Evolutionary conservation across 208 protist species (phyloP).

Genomic region (Acanthamoeba royreba): DNA sequence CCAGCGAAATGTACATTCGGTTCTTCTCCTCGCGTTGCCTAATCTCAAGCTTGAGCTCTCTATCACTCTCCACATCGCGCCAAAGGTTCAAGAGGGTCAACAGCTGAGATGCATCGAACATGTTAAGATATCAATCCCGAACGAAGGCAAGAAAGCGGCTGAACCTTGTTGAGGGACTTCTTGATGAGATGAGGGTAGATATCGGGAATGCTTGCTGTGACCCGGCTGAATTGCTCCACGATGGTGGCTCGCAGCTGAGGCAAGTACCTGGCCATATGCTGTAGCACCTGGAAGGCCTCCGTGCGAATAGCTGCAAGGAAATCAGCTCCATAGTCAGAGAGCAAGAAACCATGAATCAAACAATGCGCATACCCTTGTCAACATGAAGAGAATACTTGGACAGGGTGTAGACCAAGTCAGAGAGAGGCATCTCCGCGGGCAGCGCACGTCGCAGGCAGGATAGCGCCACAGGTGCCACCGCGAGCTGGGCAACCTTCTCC

Average conservation of each 20-base stretch:
- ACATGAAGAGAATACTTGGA: conserved; percentile 36
- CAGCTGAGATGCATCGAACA: not conserved
- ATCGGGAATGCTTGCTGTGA: conserved; percentile 20
- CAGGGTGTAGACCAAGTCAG: not conserved
- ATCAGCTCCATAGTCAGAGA: not conserved
- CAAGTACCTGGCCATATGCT: conserved; percentile 18
- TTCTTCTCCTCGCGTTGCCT: not conserved
- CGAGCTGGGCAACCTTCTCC: not conserved
- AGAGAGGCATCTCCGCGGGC: not conserved
- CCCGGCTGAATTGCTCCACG: not conserved
- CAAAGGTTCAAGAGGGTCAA: not conserved
- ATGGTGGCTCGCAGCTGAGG: not conserved
- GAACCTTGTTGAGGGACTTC: conserved; percentile 1
- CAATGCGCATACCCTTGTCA: not conserved
- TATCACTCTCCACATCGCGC: not conserved
- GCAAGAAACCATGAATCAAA: not conserved
- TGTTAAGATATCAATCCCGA: not conserved
- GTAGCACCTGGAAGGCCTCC: conserved; percentile 21
- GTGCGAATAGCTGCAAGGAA: not conserved
- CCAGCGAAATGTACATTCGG: not conserved
- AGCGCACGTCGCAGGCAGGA: not conserved
- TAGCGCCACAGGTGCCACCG: not conserved
- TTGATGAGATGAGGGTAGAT: conserved; percentile 3
- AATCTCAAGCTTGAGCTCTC: not conserved
- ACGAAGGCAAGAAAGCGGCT: not conserved